Percentiles rank a stretch among this genome's conserved stretches.
phyloP scores from a whole-genome alignment of 257 asterid species.

The Linderniella brevidens region DNA sequence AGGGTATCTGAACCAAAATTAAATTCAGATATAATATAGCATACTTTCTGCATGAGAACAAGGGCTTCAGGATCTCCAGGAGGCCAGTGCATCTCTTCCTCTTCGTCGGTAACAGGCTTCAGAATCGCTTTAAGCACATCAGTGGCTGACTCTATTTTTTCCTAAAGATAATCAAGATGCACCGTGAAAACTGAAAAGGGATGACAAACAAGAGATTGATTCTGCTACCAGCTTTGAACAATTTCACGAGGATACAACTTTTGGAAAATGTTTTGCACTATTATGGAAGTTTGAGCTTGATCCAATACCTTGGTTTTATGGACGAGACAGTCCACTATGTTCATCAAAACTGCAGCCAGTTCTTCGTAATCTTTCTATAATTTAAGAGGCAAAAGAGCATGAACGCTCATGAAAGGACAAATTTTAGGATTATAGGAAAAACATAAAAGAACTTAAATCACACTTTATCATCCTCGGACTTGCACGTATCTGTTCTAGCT shows the following conservation, averaged over 20 bases:
- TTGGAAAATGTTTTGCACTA: not conserved
- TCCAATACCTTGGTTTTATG: constrained; percentile 62
- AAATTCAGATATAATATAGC: constrained; percentile 10
- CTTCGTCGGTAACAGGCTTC: constrained; percentile 55
- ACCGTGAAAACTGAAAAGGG: constrained; percentile 10
- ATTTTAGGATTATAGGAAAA: constrained; percentile 9
- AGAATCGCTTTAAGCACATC: constrained; percentile 79
- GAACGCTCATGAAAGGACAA: constrained; percentile 8
- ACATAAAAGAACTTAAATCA: constrained; percentile 21
- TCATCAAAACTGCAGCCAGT: constrained; percentile 63
- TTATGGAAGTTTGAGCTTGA: not conserved
- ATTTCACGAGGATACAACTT: not conserved
- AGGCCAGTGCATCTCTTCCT: constrained; percentile 75
- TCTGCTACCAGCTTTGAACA: not conserved
- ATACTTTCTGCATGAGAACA: constrained; percentile 65
- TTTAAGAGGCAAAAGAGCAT: constrained; percentile 12
- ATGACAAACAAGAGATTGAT: constrained; percentile 9
- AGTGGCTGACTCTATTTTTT: constrained; percentile 74
- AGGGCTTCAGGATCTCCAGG: constrained; percentile 69
- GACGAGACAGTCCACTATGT: constrained; percentile 61
- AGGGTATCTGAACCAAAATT: not conserved
- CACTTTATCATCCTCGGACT: constrained; percentile 91
- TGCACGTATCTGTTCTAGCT: constrained; percentile 81
- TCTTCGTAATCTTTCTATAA: constrained; percentile 87
- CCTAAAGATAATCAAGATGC: constrained; percentile 32